These are phyloP conservation scores for Plenodomus biglobosus DNA, from an alignment of 2,329 filamentous ascomycete genomes.

Conservation along the genomic window DNA sequence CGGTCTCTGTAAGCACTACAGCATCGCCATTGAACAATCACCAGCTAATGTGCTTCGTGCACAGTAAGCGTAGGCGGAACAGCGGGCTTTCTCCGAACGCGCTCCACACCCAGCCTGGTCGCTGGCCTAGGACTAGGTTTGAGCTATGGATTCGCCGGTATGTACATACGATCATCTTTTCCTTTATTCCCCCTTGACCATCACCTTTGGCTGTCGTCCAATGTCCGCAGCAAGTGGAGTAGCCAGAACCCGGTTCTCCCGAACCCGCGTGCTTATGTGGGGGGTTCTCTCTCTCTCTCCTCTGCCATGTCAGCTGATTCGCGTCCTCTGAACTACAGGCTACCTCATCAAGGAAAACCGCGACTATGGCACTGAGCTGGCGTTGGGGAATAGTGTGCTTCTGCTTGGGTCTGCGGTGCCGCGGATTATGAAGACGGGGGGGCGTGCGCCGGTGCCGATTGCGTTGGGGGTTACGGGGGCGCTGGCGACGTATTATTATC, in stretches of 20 bases:
- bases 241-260: no score
- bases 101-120: slow-evolving; percentile 32
- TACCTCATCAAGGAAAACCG: slow-evolving; percentile 34
- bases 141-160: slow-evolving; percentile 31
- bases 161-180: no score
- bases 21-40: not conserved
- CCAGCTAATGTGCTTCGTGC: slow-evolving; percentile 4
- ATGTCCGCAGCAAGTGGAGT: no score
- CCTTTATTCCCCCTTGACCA: not conserved
- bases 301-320: not conserved
- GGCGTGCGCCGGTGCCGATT: slow-evolving; percentile 30
- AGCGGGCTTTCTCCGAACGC: slow-evolving; percentile 31
- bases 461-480: slow-evolving; percentile 28
- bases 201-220: no score
- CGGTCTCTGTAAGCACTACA: slow-evolving; percentile 23
- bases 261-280: no score
- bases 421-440: slow-evolving; percentile 31
- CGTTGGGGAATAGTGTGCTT: slow-evolving; percentile 28
- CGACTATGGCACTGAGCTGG: slow-evolving; percentile 34
- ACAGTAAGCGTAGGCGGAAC: slow-evolving; percentile 32
- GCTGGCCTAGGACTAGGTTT: slow-evolving; percentile 30
- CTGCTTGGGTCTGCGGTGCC: slow-evolving; percentile 28
- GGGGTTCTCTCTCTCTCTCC: no score
- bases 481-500: slow-evolving; percentile 32
- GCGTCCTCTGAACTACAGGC: slow-evolving; percentile 6